Evolutionary conservation across 345 rosid species (phyloP).

Genomic region (Rhodamnia argentea): DNA sequence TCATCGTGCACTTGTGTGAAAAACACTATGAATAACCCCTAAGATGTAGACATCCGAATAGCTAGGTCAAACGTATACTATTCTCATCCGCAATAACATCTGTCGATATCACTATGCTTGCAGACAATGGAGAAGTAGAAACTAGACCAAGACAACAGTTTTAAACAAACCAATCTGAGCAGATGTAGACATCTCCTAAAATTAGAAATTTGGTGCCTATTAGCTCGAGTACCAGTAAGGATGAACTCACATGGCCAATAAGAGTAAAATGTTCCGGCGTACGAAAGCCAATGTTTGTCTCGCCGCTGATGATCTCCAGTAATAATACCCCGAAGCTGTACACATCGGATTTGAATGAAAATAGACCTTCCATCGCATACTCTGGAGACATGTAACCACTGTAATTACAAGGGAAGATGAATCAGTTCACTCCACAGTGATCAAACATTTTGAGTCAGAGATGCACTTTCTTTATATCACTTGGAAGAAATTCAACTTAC

Average conservation of each 20-base stretch:
- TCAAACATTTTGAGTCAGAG: background rate
- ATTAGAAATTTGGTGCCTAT: background rate
- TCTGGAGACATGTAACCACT: constrained; percentile 79
- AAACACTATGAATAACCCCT: background rate
- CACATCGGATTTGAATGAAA: constrained; percentile 64
- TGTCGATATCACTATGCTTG: background rate
- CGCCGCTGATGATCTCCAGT: constrained; percentile 51
- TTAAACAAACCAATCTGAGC: background rate
- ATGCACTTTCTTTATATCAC: background rate
- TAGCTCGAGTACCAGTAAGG: background rate
- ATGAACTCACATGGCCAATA: constrained; percentile 39
- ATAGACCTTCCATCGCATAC: constrained; percentile 69
- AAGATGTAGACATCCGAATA: background rate
- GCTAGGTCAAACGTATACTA: background rate
- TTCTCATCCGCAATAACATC: background rate
- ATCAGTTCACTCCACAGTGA: background rate
- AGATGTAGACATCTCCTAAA: background rate
- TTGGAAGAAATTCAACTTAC: constrained; percentile 18
- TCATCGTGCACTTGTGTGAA: background rate
- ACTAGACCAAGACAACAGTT: background rate
- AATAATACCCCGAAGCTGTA: constrained; percentile 65
- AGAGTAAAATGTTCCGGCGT: constrained; percentile 27
- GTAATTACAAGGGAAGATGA: background rate
- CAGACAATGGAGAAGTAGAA: background rate
- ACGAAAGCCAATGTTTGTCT: constrained; percentile 40